Evolutionary conservation across 257 asterid species (phyloP).

Genomic region (Lantana camara): DNA sequence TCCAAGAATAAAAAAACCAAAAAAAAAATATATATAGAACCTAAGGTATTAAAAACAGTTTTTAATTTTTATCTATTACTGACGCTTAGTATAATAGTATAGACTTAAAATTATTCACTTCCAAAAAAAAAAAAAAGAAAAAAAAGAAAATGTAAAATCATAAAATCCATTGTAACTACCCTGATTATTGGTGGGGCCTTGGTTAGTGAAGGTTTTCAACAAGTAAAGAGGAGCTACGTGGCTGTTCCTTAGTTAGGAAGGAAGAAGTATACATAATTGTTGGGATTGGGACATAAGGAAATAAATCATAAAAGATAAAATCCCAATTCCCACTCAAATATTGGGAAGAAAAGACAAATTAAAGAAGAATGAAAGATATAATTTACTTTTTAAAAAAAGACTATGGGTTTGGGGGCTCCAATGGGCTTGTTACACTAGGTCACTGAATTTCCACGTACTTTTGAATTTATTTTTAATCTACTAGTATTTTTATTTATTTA

Average conservation of each 20-base stretch:
- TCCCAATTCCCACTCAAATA: neutral
- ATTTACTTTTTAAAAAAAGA: too few relatives aligned
- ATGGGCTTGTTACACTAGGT: neutral
- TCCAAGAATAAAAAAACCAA: too few relatives aligned
- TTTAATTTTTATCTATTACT: too few relatives aligned
- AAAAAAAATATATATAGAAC: too few relatives aligned
- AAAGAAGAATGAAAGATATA: neutral
- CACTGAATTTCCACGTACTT: neutral
- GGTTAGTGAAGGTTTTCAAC: neutral
- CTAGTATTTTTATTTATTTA: too few relatives aligned
- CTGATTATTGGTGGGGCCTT: neutral
- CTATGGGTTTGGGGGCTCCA: neutral
- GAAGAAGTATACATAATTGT: constrained; percentile 15
- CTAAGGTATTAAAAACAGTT: too few relatives aligned
- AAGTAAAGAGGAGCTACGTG: constrained; percentile 13
- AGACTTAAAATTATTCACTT: too few relatives aligned
- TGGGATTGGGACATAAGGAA: too few relatives aligned
- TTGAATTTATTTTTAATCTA: too few relatives aligned
- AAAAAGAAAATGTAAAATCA: neutral
- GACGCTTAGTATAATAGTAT: too few relatives aligned
- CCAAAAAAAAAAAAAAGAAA: too few relatives aligned
- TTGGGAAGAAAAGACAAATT: neutral
- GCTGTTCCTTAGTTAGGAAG: constrained; percentile 55
- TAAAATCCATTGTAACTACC: too few relatives aligned
- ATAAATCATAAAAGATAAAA: neutral